These are phyloP conservation scores for Filobasidium uniguttulatum DNA, from an alignment of 1,284 basidiomycete species.

Conservation along the genomic window DNA sequence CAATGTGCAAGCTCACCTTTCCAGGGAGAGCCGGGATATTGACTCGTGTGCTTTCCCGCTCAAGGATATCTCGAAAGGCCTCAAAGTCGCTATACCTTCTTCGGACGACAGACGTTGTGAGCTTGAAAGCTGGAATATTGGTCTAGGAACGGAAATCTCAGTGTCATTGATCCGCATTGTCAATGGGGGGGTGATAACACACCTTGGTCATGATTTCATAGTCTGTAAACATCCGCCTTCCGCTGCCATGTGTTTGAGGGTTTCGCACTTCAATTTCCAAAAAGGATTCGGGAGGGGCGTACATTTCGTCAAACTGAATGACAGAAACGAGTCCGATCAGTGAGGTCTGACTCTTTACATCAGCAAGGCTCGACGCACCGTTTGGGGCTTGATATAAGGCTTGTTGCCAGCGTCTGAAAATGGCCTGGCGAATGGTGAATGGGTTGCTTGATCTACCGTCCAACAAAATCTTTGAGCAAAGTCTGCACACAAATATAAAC, in stretches of 20 bases:
- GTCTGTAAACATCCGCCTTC: conserved; percentile 97
- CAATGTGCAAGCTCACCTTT: conserved; percentile 41
- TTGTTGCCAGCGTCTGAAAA: conserved; percentile 59
- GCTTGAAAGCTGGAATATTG: conserved; percentile 97
- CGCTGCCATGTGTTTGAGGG: conserved; percentile 87
- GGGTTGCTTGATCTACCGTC: conserved; percentile 30
- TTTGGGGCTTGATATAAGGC: conserved; percentile 52
- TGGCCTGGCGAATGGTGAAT: conserved; percentile 62
- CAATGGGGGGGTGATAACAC: not conserved
- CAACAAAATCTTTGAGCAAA: too few relatives aligned
- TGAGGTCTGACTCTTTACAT: too few relatives aligned
- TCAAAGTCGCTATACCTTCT: conserved; percentile 98
- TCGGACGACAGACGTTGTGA: conserved; percentile 84
- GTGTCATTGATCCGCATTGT: not conserved
- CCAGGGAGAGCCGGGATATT: conserved; percentile 95
- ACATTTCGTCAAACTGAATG: conserved; percentile 78
- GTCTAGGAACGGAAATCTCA: conserved; percentile 45
- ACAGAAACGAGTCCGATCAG: not conserved
- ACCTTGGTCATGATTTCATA: conserved; percentile 98
- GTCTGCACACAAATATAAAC: too few relatives aligned
- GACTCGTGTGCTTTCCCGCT: conserved; percentile 89
- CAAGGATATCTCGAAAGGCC: conserved; percentile 94
- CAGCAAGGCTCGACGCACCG: conserved; percentile 45
- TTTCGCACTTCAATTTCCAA: conserved; percentile 96
- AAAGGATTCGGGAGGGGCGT: conserved; percentile 91